phyloP scores from a whole-genome alignment of 176 grass and related monocot genomes.

The Neostapfia colusana region DNA sequence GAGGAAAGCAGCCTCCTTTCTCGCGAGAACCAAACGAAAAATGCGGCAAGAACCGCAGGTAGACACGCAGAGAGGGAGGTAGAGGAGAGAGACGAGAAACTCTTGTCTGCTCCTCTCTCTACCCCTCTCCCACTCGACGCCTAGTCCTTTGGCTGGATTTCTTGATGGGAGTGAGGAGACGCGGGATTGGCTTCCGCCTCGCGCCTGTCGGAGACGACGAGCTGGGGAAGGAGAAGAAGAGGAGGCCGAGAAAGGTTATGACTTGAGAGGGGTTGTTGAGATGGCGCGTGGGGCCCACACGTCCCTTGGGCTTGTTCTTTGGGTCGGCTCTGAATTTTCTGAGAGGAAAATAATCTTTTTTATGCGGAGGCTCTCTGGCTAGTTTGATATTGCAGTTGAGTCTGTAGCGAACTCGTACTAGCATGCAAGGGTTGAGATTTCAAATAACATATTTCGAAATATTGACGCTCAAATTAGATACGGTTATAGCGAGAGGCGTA shows the following conservation, averaged over 20 bases:
- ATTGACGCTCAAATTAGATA: too few species aligned
- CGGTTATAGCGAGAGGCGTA: neutral
- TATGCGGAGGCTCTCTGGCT: neutral
- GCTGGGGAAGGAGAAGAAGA: neutral
- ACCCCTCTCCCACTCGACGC: neutral
- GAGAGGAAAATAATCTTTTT: neutral
- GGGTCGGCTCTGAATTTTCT: conserved; percentile 38
- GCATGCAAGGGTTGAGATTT: neutral
- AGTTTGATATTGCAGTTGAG: neutral
- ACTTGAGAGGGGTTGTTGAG: neutral
- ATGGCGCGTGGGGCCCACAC: conserved; percentile 43
- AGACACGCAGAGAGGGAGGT: neutral
- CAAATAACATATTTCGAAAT: too few species aligned
- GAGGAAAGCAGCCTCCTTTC: neutral
- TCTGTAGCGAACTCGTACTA: neutral
- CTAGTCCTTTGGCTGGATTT: neutral
- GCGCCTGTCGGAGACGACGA: conserved; percentile 16
- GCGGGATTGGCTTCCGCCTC: conserved; percentile 19
- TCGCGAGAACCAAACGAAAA: neutral
- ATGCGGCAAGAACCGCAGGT: conserved; percentile 21
- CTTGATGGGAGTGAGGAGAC: neutral
- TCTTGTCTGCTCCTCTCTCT: conserved; percentile 22
- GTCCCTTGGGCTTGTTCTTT: conserved; percentile 34
- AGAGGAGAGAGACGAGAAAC: conserved; percentile 4
- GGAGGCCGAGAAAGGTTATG: conserved; percentile 36